Evolutionary conservation across 2,329 filamentous ascomycete species (phyloP), one percentile per base, ranked within the genome.

Genomic region (Verticillium dahliae): DNA sequence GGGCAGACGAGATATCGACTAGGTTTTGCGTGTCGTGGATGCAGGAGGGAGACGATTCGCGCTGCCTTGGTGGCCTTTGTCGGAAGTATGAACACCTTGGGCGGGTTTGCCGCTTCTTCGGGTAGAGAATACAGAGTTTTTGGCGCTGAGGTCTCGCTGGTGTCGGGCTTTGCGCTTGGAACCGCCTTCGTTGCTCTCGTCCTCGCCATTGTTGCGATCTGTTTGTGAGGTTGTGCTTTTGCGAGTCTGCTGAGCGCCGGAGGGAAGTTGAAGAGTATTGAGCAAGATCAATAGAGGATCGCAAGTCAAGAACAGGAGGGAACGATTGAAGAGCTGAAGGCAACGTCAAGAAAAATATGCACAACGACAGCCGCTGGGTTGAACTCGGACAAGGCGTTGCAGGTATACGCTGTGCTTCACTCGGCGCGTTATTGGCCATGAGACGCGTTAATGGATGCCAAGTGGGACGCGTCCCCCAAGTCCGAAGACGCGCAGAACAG

Each of bases 1-100:
- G 85, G 85, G 66, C 87, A 89, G 37, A 85, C 78, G 14, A 90
- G 77, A 69, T 87, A 90, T 67, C 86, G 81, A 6, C 82, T 78
- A 3, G 84, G 81, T 37, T 77, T 80, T 18, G 73, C 72, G 66
- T 81, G 80, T 68, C 85, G 80, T 4, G 87, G 86, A 66, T 89
- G 81, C 22, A 82, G 80, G 41, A 90, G 78, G 1, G 81, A 83
- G 59, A 88, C 76, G 60, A 90, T 82, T 60, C 81, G 81, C 27
- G 86, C 82, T 4, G 81, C 77, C n/a, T 77, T 62, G 0, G 77
- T 80, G 14, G 82, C 80, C 64, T 77, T 75, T n/a, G 77, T 78
- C 14, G 87, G 87, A 6, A 90, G 74, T 62, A 90, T 79, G 70
- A 90, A 86, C 57, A 90, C 71, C 60, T 80, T 81, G 3, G 81